Conservation (phyloP, 1,284 basidiomycete genomes). For the Sphagnurus paluster region DNA sequence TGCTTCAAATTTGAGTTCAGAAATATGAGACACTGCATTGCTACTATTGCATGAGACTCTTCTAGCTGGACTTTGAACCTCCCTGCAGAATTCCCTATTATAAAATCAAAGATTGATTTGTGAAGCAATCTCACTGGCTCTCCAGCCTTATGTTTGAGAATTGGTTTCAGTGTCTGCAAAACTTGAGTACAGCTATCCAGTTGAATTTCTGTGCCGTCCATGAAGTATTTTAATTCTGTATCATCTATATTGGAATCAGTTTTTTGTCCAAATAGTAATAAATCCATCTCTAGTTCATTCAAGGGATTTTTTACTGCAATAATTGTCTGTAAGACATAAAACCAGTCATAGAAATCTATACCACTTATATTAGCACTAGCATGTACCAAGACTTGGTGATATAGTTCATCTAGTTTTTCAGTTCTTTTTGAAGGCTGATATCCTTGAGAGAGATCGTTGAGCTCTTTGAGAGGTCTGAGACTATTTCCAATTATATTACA, state of each 20-base stretch:
- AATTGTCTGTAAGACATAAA: neutral
- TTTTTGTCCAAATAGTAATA: neutral
- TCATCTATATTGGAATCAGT: neutral
- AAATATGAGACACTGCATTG: neutral
- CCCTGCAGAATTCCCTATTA: neutral
- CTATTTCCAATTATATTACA: neutral
- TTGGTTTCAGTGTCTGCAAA: neutral
- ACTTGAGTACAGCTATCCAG: neutral
- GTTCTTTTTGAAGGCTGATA: no score
- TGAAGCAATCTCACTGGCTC: neutral
- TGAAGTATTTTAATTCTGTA: no score
- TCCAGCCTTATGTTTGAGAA: neutral
- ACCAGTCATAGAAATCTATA: neutral
- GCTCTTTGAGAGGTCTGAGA: neutral
- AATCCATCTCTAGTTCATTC: neutral
- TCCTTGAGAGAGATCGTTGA: neutral
- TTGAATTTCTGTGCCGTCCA: neutral
- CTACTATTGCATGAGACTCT: neutral
- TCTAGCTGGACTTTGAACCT: neutral
- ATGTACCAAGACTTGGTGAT: neutral
- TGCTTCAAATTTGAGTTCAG: neutral
- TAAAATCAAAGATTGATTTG: slow-evolving; percentile 1
- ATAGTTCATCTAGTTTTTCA: neutral
- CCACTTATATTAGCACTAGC: neutral
- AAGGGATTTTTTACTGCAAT: neutral